phyloP scores from a whole-genome alignment of 148 eudicot species.

The Selenicereus undatus region DNA sequence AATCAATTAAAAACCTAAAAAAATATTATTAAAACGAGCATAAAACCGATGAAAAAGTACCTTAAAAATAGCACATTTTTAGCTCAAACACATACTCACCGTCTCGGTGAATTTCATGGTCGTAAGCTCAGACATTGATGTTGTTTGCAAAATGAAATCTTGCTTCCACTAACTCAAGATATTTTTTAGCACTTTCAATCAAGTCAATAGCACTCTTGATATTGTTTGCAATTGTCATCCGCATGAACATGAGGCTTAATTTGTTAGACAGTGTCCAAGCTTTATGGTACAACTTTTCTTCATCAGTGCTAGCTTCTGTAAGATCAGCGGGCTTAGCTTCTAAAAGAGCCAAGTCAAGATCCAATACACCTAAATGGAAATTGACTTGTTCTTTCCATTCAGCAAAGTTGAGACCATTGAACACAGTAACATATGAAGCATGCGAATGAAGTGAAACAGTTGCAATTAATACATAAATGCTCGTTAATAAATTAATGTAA shows the following conservation, averaged over 20 bases:
- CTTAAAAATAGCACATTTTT: no score
- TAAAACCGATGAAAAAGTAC: no score
- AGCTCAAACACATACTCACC: no score
- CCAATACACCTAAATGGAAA: neutral
- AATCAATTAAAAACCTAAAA: no score
- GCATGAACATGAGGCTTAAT: conserved; percentile 3
- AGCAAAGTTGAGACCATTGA: neutral
- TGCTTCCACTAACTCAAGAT: neutral
- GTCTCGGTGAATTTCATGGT: conserved; percentile 17
- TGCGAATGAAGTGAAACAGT: neutral
- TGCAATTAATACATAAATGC: neutral
- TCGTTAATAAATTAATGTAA: neutral
- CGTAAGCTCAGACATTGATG: conserved; percentile 11
- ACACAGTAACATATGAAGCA: neutral
- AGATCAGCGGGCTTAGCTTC: neutral
- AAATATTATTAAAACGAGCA: no score
- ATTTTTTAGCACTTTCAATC: neutral
- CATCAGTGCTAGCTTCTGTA: neutral
- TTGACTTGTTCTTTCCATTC: neutral
- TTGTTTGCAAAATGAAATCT: conserved; percentile 7
- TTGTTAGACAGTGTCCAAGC: neutral
- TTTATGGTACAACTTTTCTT: neutral
- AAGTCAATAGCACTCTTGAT: neutral
- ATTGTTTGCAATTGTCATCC: neutral
- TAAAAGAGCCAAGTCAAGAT: neutral